Percentiles rank a stretch among this genome's conserved stretches.
phyloP scores from a whole-genome alignment of 2,329 filamentous ascomycete genomes.

The Dactylellina drechsleri region DNA sequence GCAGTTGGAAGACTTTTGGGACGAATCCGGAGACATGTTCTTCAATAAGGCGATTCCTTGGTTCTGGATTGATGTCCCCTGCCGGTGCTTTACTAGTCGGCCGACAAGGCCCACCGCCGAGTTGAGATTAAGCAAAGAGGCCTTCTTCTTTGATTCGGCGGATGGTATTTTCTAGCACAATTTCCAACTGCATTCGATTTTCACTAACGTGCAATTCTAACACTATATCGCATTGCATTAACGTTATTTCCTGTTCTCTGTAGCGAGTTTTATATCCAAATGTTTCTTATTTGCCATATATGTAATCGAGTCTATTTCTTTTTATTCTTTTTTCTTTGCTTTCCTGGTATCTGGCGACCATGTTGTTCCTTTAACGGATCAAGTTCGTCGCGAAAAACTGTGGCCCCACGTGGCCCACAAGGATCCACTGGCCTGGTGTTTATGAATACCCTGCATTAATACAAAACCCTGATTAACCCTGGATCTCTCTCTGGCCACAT shows the following conservation, averaged over 20 bases:
- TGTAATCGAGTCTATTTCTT: too few species aligned
- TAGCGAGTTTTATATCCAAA: background rate
- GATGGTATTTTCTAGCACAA: slow-evolving; percentile 13
- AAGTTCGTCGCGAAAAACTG: background rate
- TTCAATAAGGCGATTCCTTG: slow-evolving; percentile 49
- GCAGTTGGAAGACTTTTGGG: slow-evolving; percentile 46
- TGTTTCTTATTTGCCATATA: background rate
- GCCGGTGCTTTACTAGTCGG: slow-evolving; percentile 30
- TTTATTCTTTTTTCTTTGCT: slow-evolving; percentile 1
- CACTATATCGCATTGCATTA: background rate
- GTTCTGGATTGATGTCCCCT: slow-evolving; percentile 53
- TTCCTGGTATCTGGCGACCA: background rate
- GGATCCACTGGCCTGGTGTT: slow-evolving; percentile 14
- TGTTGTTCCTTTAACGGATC: too few species aligned
- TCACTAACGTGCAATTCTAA: slow-evolving; percentile 5
- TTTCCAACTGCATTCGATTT: slow-evolving; percentile 2
- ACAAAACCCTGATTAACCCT: slow-evolving; percentile 1
- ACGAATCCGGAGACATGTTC: slow-evolving; percentile 43
- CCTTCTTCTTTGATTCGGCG: slow-evolving; percentile 19
- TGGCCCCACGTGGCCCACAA: slow-evolving; percentile 38
- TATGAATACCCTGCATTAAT: slow-evolving; percentile 40
- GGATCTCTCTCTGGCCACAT: background rate
- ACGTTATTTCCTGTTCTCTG: background rate
- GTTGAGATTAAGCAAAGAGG: slow-evolving; percentile 14
- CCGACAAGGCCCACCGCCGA: slow-evolving; percentile 25